Evolutionary conservation across 2,329 filamentous ascomycete species (phyloP).

Genomic region (Sclerotinia nivalis): DNA sequence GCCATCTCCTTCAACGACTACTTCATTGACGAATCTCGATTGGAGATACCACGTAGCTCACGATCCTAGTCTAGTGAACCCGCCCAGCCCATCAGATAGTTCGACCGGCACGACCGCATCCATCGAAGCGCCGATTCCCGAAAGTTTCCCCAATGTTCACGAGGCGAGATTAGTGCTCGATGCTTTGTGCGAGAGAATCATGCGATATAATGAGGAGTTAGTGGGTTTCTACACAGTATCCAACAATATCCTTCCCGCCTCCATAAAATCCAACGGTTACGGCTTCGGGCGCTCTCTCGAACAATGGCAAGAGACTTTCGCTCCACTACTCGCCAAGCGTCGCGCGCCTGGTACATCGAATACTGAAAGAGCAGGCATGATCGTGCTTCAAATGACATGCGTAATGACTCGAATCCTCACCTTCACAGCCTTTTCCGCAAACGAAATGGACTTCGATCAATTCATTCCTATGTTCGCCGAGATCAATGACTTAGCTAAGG

Average conservation of each 20-base stretch:
- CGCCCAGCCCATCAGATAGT: slow-evolving; percentile 48
- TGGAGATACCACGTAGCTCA: slow-evolving; percentile 5
- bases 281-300: slow-evolving; percentile 53
- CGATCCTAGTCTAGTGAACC: slow-evolving; percentile 8
- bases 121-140: slow-evolving; percentile 32
- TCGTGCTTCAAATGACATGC: slow-evolving; percentile 63
- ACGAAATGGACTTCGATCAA: slow-evolving; percentile 58
- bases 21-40: not conserved
- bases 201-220: slow-evolving; percentile 60
- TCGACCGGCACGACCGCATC: slow-evolving; percentile 28
- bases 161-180: slow-evolving; percentile 61
- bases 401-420: slow-evolving; percentile 59
- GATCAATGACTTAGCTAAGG: slow-evolving; percentile 58
- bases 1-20: slow-evolving; percentile 11
- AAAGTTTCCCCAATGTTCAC: slow-evolving; percentile 49
- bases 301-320: slow-evolving; percentile 58
- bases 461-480: slow-evolving; percentile 54
- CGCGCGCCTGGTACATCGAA: slow-evolving; percentile 49
- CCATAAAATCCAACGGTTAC: slow-evolving; percentile 37
- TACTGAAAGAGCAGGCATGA: slow-evolving; percentile 58
- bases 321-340: slow-evolving; percentile 54
- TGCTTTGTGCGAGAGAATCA: slow-evolving; percentile 55
- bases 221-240: slow-evolving; percentile 48
- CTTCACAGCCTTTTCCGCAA: slow-evolving; percentile 60
- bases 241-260: slow-evolving; percentile 49